Conservation (phyloP, 345 rosid genomes). For the Euphorbia tirucalli region DNA sequence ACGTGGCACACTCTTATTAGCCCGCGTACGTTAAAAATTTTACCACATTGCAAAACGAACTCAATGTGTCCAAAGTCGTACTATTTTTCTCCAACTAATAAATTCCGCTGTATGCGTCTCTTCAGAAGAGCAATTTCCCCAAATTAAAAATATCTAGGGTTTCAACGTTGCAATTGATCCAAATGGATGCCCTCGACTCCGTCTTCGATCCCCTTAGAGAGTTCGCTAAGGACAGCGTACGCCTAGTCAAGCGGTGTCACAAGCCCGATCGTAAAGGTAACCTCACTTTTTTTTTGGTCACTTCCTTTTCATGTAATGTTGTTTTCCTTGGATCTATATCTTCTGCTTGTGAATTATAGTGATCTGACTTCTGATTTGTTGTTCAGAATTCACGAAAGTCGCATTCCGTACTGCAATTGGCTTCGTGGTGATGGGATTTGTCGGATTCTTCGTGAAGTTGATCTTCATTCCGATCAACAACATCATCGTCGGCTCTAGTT, state of each 20-base stretch:
- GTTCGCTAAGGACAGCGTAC: conserved; percentile 71
- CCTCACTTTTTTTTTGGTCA: neutral
- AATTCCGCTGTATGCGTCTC: neutral
- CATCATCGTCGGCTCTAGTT: conserved; percentile 72
- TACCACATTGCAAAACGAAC: neutral
- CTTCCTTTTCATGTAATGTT: neutral
- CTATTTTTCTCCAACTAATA: neutral
- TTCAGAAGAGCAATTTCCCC: neutral
- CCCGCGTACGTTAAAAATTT: too few species aligned
- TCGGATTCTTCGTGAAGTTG: conserved; percentile 78
- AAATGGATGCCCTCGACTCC: conserved; percentile 69
- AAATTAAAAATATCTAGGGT: conserved; percentile 3
- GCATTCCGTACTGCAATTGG: conserved; percentile 88
- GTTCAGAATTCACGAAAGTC: conserved; percentile 63
- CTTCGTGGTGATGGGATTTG: conserved; percentile 86
- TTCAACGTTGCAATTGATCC: neutral
- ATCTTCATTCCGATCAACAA: conserved; percentile 87
- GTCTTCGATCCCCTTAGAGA: conserved; percentile 70
- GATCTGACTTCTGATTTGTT: neutral
- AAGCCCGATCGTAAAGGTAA: conserved; percentile 76
- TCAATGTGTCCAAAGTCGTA: neutral
- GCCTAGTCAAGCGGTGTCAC: conserved; percentile 82
- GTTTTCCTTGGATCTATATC: neutral
- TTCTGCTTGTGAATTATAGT: neutral
- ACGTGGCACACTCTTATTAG: too few species aligned